Base-by-base conservation (phyloP, 768 basidiomycete genomes). In the Lentinula boryana region DNA sequence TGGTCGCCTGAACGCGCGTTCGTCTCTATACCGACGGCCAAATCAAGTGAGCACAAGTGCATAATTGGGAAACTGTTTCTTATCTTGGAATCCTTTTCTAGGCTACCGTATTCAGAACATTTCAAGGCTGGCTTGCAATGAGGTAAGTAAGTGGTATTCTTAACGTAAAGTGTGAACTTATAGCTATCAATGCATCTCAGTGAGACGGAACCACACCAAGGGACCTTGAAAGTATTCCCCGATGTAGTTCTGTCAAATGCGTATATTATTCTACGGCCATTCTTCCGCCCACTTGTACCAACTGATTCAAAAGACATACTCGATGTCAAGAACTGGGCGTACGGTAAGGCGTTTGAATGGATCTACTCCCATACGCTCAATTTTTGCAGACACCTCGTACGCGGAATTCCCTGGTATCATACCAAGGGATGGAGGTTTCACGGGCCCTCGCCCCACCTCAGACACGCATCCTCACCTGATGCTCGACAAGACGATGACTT, bases 211-310 rank as follows among this genome's bases (percentile, higher is more conserved):
- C 89, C 89, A 0, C 80, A 75, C 1, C 80, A 91, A 68, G 90
- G 90, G 44, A 89, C 87, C 1, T 71, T 89, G 21, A 80, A 76
- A 63, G 85, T 91, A 35, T 90, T 84, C 70, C 89, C 90, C 1
- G 79, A 84, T 62, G 78, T 91, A 36, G 66, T 77, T n/a, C 71
- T 91, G 8, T 84, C 86, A 7, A 91, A 88, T 61, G 82, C 88
- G 0, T 91, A 91, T 69, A 77, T 80, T 62, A 86, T 91, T 36
- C 76, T 93, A 4, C 80, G 90, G 16, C 90, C 90, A 0, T 91
- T 93, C 80, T 90, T 92, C 78, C 72, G 75, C 15, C 82, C 82
- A 0, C 70, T 74, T 2, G 77, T 80, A n/a, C 66, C 75, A 1
- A 64, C 68, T 2, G 72, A 73, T 50, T 78, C 78, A 83, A 84